These are phyloP conservation scores for Coccomyxa subellipsoidea DNA, from an alignment of 163 green algal species.

Conservation along the genomic window DNA sequence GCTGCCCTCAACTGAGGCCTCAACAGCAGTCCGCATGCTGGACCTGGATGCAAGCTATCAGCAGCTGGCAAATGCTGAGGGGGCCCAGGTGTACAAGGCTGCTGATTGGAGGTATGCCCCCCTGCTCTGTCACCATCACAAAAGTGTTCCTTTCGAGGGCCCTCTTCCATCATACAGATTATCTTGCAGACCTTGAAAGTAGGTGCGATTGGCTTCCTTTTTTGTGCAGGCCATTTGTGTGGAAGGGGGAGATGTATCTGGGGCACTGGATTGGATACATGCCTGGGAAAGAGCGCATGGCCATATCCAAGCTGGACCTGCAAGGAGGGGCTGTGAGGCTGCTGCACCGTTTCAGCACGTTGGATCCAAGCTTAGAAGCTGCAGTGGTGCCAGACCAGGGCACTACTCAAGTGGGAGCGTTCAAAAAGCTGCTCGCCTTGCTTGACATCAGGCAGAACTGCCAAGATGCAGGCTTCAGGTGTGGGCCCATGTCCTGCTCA, in stretches of 20 bases:
- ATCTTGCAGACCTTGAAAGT: background rate
- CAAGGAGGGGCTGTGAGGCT: background rate
- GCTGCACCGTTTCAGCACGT: background rate
- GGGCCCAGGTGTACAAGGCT: background rate
- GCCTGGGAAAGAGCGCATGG: conserved; percentile 9
- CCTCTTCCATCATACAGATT: background rate
- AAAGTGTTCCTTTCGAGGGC: background rate
- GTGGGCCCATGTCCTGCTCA: background rate
- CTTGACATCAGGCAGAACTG: background rate
- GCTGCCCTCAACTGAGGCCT: background rate
- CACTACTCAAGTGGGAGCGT: background rate
- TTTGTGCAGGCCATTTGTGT: conserved; percentile 11
- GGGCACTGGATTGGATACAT: conserved; percentile 11
- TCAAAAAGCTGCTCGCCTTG: background rate
- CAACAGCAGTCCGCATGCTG: background rate
- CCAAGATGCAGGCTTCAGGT: background rate
- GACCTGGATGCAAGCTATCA: background rate
- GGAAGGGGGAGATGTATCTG: background rate
- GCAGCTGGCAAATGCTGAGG: background rate
- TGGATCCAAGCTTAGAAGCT: background rate
- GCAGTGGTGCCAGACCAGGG: background rate
- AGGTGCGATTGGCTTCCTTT: background rate
- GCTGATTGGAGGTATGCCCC: background rate
- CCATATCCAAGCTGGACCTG: conserved; percentile 1
- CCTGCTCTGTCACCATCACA: background rate